These are phyloP conservation scores for Porcisia deanei DNA, from an alignment of 208 protist species.

Conservation along the genomic window DNA sequence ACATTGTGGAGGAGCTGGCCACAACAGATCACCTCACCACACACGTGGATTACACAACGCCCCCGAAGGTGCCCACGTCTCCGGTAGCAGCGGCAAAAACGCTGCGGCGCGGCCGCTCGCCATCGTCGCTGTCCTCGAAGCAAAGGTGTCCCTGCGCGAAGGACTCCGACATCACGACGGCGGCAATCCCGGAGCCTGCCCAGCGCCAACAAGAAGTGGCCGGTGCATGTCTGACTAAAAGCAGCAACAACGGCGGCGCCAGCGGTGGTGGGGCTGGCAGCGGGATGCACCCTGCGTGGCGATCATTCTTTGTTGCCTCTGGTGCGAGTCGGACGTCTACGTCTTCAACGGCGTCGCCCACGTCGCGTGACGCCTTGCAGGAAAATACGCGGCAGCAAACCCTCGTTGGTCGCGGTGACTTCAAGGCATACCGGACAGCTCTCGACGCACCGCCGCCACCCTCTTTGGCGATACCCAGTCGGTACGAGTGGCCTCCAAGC, in stretches of 20 bases:
- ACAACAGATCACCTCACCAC: conserved; percentile 36
- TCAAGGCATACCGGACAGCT: not conserved
- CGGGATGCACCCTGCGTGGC: conserved; percentile 21
- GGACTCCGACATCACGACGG: not conserved
- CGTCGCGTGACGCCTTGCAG: not conserved
- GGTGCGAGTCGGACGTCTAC: not conserved
- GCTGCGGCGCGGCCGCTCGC: not conserved
- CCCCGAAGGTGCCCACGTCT: not conserved
- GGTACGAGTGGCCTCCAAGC: conserved; percentile 31
- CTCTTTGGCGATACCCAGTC: conserved; percentile 5
- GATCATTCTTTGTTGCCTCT: conserved; percentile 19
- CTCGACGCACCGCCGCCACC: not conserved
- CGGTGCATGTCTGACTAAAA: not conserved
- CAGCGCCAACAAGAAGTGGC: not conserved
- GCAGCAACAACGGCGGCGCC: not conserved
- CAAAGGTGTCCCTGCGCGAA: not conserved
- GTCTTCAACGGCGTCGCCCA: not conserved
- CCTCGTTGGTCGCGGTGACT: conserved; percentile 1
- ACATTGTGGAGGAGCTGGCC: conserved; percentile 40
- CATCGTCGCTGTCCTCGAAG: not conserved
- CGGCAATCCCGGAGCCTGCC: not conserved
- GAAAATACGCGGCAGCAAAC: conserved; percentile 13
- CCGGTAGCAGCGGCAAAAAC: not conserved
- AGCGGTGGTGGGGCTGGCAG: not conserved
- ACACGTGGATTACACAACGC: conserved; percentile 18